phyloP scores from a whole-genome alignment of 768 basidiomycete species.

The Mycena epipterygia region DNA sequence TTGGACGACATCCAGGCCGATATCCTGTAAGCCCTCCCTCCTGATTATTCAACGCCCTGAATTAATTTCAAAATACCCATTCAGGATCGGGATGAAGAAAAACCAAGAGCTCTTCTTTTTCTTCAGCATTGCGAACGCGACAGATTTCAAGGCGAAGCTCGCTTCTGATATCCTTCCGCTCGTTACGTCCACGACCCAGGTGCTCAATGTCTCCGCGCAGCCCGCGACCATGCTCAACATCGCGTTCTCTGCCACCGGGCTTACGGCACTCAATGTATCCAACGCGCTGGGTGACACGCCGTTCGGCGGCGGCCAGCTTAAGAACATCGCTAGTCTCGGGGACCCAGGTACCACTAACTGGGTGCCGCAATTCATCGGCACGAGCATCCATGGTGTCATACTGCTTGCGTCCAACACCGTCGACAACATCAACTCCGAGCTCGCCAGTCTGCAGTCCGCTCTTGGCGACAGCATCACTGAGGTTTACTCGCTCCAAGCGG shows the following conservation, averaged over 20 bases:
- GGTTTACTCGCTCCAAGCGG: too few species aligned
- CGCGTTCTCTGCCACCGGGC: conserved; percentile 65
- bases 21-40: conserved; percentile 52
- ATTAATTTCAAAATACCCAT: neutral
- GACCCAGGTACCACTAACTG: too few species aligned
- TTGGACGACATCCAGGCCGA: too few species aligned
- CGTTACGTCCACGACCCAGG: conserved; percentile 61
- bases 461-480: conserved; percentile 29
- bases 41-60: neutral
- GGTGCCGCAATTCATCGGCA: too few species aligned
- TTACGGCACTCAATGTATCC: conserved; percentile 57
- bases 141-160: conserved; percentile 58
- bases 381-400: conserved; percentile 6
- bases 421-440: neutral
- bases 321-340: neutral
- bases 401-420: neutral
- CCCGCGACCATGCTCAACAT: too few species aligned
- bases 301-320: conserved; percentile 58
- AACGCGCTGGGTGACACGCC: conserved; percentile 53
- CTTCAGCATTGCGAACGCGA: conserved; percentile 62
- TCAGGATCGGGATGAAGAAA: conserved; percentile 67
- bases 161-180: conserved; percentile 51
- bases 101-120: conserved; percentile 64
- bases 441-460: conserved; percentile 16
- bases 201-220: conserved; percentile 46